Conservation (phyloP, 139 green algal genomes). For the Haematococcus sp. region DNA sequence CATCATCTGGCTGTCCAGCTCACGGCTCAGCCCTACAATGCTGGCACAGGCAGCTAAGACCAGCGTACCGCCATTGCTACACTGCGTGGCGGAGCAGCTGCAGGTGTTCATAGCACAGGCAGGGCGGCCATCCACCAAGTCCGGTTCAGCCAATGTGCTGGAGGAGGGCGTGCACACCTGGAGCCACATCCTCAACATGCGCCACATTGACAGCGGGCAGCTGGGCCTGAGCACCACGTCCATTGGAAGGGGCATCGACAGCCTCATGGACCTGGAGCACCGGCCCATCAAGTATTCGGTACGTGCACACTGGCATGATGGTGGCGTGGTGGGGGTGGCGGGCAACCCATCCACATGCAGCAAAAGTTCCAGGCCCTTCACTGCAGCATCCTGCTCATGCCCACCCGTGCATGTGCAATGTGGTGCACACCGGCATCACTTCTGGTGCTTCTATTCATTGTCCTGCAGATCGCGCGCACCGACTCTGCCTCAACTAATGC, state of each 20-base stretch:
- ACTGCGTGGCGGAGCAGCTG: conserved; percentile 22
- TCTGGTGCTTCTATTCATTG: background rate
- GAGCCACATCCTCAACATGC: background rate
- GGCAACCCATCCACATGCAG: no score
- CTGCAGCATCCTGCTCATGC: background rate
- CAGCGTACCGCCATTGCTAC: conserved; percentile 23
- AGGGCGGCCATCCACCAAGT: no score
- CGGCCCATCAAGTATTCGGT: background rate
- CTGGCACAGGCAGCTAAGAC: conserved; percentile 30
- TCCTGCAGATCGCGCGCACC: conserved; percentile 11
- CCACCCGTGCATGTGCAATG: background rate
- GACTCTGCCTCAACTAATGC: conserved; percentile 24
- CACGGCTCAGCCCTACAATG: conserved; percentile 25
- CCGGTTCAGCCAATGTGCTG: no score
- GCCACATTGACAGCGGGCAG: background rate
- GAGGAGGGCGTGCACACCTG: background rate
- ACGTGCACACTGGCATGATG: background rate
- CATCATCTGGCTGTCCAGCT: conserved; percentile 37
- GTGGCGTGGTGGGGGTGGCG: no score
- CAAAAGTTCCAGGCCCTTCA: no score
- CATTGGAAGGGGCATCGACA: background rate
- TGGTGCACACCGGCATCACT: no score
- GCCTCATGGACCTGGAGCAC: background rate
- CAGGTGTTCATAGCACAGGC: background rate
- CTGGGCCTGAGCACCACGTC: background rate